Evolutionary conservation across 2,329 filamentous ascomycete genomes (phyloP).

Genomic region (Fusarium concolor): DNA sequence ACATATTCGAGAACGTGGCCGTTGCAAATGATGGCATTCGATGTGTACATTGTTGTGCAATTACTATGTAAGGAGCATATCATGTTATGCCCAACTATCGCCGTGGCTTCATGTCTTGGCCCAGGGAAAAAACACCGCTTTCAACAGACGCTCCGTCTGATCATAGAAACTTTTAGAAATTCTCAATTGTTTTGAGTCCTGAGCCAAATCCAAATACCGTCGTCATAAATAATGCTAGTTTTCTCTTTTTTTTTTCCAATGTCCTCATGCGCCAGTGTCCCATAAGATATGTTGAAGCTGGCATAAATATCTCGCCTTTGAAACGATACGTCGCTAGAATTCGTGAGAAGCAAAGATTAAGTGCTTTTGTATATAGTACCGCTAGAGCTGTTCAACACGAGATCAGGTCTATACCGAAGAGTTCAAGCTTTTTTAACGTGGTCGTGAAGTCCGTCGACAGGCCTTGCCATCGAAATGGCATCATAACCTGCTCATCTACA

Average conservation of each 20-base stretch:
- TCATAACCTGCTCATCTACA: slow-evolving; percentile 5
- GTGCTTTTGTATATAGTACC: slow-evolving; percentile 33
- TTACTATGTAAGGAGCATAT: neutral
- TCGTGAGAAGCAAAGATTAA: slow-evolving; percentile 21
- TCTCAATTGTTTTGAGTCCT: neutral
- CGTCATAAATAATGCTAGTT: slow-evolving; percentile 11
- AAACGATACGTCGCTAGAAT: slow-evolving; percentile 15
- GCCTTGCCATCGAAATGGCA: slow-evolving; percentile 9
- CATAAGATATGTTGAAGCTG: neutral
- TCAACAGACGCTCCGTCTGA: slow-evolving; percentile 23
- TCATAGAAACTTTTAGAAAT: slow-evolving; percentile 23
- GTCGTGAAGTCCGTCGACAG: slow-evolving; percentile 32
- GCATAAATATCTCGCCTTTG: slow-evolving; percentile 3
- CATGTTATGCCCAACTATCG: neutral
- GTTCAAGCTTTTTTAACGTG: slow-evolving; percentile 6
- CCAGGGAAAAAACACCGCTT: slow-evolving; percentile 3
- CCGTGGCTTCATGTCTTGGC: neutral
- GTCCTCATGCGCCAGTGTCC: slow-evolving; percentile 19
- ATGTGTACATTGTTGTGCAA: slow-evolving; percentile 2
- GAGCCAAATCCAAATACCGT: slow-evolving; percentile 4
- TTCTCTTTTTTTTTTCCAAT: slow-evolving; percentile 13
- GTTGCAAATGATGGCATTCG: slow-evolving; percentile 22
- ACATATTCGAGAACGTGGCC: neutral
- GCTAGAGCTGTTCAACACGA: slow-evolving; percentile 15
- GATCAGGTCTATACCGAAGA: slow-evolving; percentile 19